These are phyloP conservation scores for Epichloe amarillans DNA, from an alignment of 2,329 filamentous ascomycete species.

Conservation along the genomic window DNA sequence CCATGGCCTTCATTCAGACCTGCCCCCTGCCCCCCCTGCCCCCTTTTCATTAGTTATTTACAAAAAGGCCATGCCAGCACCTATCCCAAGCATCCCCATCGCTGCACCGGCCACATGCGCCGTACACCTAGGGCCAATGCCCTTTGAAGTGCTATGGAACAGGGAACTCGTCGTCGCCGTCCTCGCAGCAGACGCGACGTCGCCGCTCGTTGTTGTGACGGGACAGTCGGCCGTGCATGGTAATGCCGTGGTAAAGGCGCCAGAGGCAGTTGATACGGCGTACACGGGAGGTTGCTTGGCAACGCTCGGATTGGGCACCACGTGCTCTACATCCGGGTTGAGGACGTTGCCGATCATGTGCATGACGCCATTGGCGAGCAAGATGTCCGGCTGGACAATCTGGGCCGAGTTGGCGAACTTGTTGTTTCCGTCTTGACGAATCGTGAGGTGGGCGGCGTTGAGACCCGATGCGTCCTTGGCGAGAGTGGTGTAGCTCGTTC, in stretches of 20 bases:
- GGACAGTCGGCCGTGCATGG: slow-evolving; percentile 29
- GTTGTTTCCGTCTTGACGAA: slow-evolving; percentile 28
- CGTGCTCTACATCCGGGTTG: slow-evolving; percentile 25
- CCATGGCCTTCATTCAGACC: neutral
- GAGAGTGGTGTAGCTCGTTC: slow-evolving; percentile 21
- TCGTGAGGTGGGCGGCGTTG: slow-evolving; percentile 18
- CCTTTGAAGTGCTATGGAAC: slow-evolving; percentile 13
- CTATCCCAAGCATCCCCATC: slow-evolving; percentile 16
- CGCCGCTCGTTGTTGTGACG: slow-evolving; percentile 14
- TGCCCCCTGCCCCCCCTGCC: too few species aligned
- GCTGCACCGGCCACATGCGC: slow-evolving; percentile 16
- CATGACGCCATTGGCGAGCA: slow-evolving; percentile 43
- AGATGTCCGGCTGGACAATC: slow-evolving; percentile 37
- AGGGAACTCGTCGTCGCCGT: slow-evolving; percentile 9
- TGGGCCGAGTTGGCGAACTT: slow-evolving; percentile 41
- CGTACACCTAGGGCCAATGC: slow-evolving; percentile 12
- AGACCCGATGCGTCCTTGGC: slow-evolving; percentile 25
- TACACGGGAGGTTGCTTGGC: slow-evolving; percentile 38
- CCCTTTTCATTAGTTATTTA: neutral
- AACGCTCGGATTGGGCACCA: slow-evolving; percentile 23
- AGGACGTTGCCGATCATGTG: slow-evolving; percentile 43
- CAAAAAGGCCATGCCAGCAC: slow-evolving; percentile 15
- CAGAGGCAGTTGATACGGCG: slow-evolving; percentile 31
- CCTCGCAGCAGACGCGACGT: slow-evolving; percentile 8
- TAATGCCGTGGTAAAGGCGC: slow-evolving; percentile 28